phyloP scores from a whole-genome alignment of 805 yeast genomes.

The Teunomyces cretensis region DNA sequence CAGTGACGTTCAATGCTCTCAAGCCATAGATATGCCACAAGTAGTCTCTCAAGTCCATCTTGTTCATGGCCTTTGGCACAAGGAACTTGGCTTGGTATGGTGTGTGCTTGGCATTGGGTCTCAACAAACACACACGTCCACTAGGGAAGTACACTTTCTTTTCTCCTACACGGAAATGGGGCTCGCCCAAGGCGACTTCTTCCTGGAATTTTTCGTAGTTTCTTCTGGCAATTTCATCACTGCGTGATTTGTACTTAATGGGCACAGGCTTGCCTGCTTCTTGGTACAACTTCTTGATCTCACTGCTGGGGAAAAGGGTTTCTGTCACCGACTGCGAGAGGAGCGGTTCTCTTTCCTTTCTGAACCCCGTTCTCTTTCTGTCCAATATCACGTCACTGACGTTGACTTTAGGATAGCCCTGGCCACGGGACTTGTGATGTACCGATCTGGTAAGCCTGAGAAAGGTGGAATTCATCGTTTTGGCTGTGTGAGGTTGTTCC shows the following conservation, averaged over 20 bases:
- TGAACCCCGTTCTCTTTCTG: constrained; percentile 39
- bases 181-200: constrained; percentile 58
- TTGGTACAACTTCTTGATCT: constrained; percentile 32
- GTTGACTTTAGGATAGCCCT: constrained; percentile 40
- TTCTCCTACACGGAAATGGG: constrained; percentile 84
- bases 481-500: no score
- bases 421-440: constrained; percentile 31
- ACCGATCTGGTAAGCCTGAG: constrained; percentile 17
- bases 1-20: constrained; percentile 84
- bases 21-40: constrained; percentile 87
- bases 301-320: constrained; percentile 39
- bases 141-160: constrained; percentile 79
- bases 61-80: constrained; percentile 92
- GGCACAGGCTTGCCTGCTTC: constrained; percentile 44
- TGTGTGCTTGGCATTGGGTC: constrained; percentile 94
- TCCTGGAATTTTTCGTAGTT: constrained; percentile 42
- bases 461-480: constrained; percentile 3
- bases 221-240: constrained; percentile 38
- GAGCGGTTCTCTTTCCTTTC: constrained; percentile 38
- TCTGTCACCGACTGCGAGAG: constrained; percentile 40
- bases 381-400: constrained; percentile 37
- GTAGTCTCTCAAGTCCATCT: constrained; percentile 91
- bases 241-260: constrained; percentile 33
- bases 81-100: constrained; percentile 96
- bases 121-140: constrained; percentile 73